Conservation (phyloP, 2,329 filamentous ascomycete species). For the Hypomyces perniciosus region DNA sequence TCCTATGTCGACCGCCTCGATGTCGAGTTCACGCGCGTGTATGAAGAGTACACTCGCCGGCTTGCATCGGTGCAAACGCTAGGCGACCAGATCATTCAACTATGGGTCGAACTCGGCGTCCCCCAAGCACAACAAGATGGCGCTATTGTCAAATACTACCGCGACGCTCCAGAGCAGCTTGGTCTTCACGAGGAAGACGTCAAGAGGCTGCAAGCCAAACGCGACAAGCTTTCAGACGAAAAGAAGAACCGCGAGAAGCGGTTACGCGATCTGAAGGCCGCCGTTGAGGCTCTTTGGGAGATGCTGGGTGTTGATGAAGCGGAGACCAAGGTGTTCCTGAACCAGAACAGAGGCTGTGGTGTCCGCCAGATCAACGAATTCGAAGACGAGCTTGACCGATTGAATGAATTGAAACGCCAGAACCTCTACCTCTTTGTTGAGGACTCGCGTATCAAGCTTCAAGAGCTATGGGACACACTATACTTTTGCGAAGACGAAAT, state of each 20-base stretch:
- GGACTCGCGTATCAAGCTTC: constrained; percentile 81
- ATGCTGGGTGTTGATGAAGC: constrained; percentile 76
- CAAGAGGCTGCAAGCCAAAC: constrained; percentile 61
- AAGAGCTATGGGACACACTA: constrained; percentile 89
- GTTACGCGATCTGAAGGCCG: constrained; percentile 66
- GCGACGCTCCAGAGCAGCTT: constrained; percentile 86
- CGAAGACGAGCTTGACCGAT: constrained; percentile 76
- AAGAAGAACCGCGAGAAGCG: constrained; percentile 77
- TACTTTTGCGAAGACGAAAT: constrained; percentile 98
- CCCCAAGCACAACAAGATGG: constrained; percentile 89
- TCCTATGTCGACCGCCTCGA: constrained; percentile 83
- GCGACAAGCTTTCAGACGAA: constrained; percentile 80
- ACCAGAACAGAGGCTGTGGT: constrained; percentile 83
- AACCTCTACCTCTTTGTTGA: constrained; percentile 95
- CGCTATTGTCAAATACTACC: constrained; percentile 80
- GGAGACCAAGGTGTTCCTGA: constrained; percentile 80
- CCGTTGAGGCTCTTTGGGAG: constrained; percentile 85
- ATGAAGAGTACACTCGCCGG: constrained; percentile 90
- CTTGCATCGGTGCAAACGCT: constrained; percentile 67
- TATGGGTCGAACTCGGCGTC: constrained; percentile 94
- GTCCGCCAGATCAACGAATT: constrained; percentile 92
- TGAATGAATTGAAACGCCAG: constrained; percentile 91
- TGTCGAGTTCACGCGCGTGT: constrained; percentile 85
- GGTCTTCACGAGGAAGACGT: constrained; percentile 88
- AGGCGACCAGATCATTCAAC: constrained; percentile 79